Conservation (phyloP, 495 filamentous ascomycete genomes). For the Wilcoxina mikolae region DNA sequence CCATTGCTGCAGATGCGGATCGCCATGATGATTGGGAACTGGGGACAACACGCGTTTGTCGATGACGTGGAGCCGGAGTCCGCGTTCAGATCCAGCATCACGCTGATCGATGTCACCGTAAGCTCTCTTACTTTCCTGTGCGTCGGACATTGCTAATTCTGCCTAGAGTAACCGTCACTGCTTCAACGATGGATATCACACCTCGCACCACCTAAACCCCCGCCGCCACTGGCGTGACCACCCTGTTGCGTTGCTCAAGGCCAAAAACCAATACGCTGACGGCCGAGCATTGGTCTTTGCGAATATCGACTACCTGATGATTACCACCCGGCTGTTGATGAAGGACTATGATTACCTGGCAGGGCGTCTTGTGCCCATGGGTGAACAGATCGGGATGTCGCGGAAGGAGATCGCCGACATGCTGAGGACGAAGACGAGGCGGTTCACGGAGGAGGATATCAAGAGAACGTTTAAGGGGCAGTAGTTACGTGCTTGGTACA, state of each 20-base stretch:
- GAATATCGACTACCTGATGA: constrained; percentile 56
- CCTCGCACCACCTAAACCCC: constrained; percentile 61
- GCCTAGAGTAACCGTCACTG: constrained; percentile 50
- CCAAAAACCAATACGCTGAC: constrained; percentile 43
- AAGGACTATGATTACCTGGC: constrained; percentile 53
- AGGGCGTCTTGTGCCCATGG: constrained; percentile 51
- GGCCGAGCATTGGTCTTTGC: constrained; percentile 54
- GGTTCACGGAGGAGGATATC: constrained; percentile 46
- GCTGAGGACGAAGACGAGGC: constrained; percentile 46
- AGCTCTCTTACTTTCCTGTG: constrained; percentile 23
- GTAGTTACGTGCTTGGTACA: neutral
- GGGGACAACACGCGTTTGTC: constrained; percentile 62
- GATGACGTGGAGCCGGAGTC: constrained; percentile 53
- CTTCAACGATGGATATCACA: constrained; percentile 68
- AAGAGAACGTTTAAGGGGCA: constrained; percentile 31
- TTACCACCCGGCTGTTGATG: constrained; percentile 44
- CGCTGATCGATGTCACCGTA: constrained; percentile 57
- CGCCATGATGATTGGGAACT: constrained; percentile 60
- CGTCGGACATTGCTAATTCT: neutral
- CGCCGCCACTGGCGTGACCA: constrained; percentile 61
- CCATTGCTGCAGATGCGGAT: constrained; percentile 46
- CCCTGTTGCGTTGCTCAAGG: constrained; percentile 48
- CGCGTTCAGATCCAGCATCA: constrained; percentile 57
- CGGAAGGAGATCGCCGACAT: constrained; percentile 45
- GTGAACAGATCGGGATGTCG: constrained; percentile 48